Evolutionary conservation across 208 protist species (phyloP), one percentile per base, ranked within the genome.

Genomic region (Acanthamoeba divionensis): DNA sequence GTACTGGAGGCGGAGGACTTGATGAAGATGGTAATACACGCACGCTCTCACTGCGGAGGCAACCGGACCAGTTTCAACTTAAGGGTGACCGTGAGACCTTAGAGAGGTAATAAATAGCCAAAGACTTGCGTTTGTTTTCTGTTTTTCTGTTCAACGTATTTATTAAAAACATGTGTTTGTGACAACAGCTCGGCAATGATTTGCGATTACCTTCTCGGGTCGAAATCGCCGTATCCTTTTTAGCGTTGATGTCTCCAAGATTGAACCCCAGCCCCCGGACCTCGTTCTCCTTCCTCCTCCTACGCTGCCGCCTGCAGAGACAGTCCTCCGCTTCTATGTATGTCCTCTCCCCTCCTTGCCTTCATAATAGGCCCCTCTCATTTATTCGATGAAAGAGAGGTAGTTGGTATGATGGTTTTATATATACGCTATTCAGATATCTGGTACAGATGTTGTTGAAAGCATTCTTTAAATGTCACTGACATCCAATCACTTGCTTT

Each of bases 181-280:
- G 52, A 57, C 5, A 33, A 7, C 33, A 77, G 67, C 69, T 45
- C 69, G 47, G 69, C n/a, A n/a, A n/a, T 41, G 0, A 60, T 80
- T 33, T 80, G 50, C 41, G 69, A 80, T 80, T 80, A 44, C 69
- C 69, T 80, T 33, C 69, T 80, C 6, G 69, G 69, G 18, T 48
- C 50, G 26, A 80, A 80, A 48, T 80, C 57, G 69, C 69, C 69
- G 69, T 80, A 80, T 8, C 69, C 29, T 80, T 80, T 80, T 80
- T 80, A 80, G 69, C 69, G 38, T 80, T 33, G 69, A 47, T 80
- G 69, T 41, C n/a, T n/a, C 47, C 44, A 50, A 41, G 21, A 41
- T 33, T 48, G 10, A 29, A n/a, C 41, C 8, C 41, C 3, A 7
- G 7, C 24, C 29, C 47, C 6, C 69, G 69, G 47, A 29, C 44